Conservation (phyloP, 2,329 filamentous ascomycete genomes). For the Coniella lustricola region DNA sequence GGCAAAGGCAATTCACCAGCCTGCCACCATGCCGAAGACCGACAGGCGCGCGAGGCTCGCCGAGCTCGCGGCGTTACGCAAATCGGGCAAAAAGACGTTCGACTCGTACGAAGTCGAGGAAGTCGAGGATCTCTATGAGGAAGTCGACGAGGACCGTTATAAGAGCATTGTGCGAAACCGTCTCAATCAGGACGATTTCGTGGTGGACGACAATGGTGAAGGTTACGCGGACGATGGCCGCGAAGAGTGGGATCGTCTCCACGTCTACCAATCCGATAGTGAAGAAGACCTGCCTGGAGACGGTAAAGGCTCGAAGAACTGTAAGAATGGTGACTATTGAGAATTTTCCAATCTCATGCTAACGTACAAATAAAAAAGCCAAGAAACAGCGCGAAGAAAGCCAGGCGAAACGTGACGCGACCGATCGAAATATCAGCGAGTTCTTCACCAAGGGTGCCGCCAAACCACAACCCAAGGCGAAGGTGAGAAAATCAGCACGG, state of each 20-base stretch:
- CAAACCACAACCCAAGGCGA: constrained; percentile 65
- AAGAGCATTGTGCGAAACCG: constrained; percentile 89
- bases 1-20: constrained; percentile 1
- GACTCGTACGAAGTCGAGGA: constrained; percentile 83
- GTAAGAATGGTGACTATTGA: constrained; percentile 28
- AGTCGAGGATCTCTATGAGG: constrained; percentile 81
- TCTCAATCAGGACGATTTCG: constrained; percentile 91
- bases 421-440: constrained; percentile 86
- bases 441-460: constrained; percentile 79
- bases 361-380: constrained; percentile 42
- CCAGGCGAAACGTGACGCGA: constrained; percentile 74
- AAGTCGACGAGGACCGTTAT: constrained; percentile 94
- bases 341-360: background rate
- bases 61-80: constrained; percentile 75
- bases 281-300: constrained; percentile 54
- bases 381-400: constrained; percentile 86
- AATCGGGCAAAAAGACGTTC: constrained; percentile 85
- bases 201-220: constrained; percentile 96
- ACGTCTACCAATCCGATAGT: constrained; percentile 64
- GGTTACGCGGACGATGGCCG: constrained; percentile 95
- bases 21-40: constrained; percentile 35
- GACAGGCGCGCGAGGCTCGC: constrained; percentile 52
- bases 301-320: constrained; percentile 43
- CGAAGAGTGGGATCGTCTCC: constrained; percentile 81
- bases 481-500: constrained; percentile 47